Base-by-base conservation (phyloP, 495 filamentous ascomycete genomes). In the Aspergillus funiculosus region DNA sequence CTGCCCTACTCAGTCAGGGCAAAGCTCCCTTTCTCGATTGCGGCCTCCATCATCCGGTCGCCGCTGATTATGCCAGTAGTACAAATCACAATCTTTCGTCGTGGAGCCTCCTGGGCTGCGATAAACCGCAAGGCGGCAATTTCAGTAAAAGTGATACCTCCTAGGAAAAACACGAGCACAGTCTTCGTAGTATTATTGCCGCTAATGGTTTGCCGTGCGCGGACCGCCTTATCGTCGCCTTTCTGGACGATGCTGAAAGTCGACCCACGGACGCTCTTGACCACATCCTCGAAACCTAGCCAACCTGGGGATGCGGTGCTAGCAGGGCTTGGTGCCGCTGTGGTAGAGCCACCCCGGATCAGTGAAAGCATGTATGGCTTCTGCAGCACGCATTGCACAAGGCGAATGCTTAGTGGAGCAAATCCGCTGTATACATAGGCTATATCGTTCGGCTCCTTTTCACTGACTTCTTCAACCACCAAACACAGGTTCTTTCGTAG, bases 341-440 rank as follows among this genome's bases (percentile, higher is more conserved):
- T 61, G 19, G 71, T 69, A 6, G 62, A 36, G 8, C 72, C 66
- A 21, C 82, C 79, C 43, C 76, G 76, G 39, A 80, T 80, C 13
- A 88, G 76, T 5, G 82, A 81, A 4, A 85, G 68, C 28, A 91
- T 73, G 50, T 87, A 85, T 31, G 81, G 79, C 63, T 99, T 99
- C 63, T 97, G 91, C 42, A 97, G 63, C 25, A 97, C 76, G 54
- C 86, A 92, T 66, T 99, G 94, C n/a, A 99, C 84, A 13, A 99
- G 78, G 11, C 94, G 86, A 48, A 97, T 76, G 44, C 86, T 94
- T 17, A 99, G 76, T 2, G 94, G 92, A 5, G 94, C 94, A 61
- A 96, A 97, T 34, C 94, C 94, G 52, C 86, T 91, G 71, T 95
- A 99, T 25, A 94, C 90, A 58, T 97, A 99, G 7, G 94, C 87